Percentiles rank a stretch among this genome's conserved stretches.
These are phyloP conservation scores for Xerocomus brunneocitrinus DNA, from an alignment of 768 basidiomycete genomes.

Conservation along the genomic window DNA sequence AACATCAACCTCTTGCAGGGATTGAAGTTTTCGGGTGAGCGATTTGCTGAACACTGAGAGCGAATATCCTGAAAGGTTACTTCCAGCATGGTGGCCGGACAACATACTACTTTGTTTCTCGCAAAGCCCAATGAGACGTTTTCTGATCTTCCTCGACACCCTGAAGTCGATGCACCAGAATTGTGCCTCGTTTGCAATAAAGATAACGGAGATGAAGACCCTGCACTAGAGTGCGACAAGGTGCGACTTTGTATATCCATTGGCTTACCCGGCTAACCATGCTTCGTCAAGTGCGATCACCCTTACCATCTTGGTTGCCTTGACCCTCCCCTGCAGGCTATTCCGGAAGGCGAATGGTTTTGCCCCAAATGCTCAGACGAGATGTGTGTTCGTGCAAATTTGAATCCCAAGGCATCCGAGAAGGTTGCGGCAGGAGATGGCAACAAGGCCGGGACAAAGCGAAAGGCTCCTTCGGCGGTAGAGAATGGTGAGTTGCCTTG, in stretches of 20 bases:
- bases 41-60: slow-evolving; percentile 30
- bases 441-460: slow-evolving; percentile 35
- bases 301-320: slow-evolving; percentile 86
- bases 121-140: slow-evolving; percentile 70
- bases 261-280: slow-evolving; percentile 2
- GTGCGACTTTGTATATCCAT: slow-evolving; percentile 33
- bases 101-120: slow-evolving; percentile 82
- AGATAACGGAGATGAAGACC: slow-evolving; percentile 68
- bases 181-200: slow-evolving; percentile 67
- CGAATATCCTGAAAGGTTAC: not conserved
- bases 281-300: slow-evolving; percentile 65
- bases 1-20: slow-evolving; percentile 64
- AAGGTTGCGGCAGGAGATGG: slow-evolving; percentile 19
- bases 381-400: slow-evolving; percentile 43
- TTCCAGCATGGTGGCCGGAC: slow-evolving; percentile 73
- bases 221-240: slow-evolving; percentile 88
- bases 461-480: slow-evolving; percentile 41
- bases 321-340: slow-evolving; percentile 63
- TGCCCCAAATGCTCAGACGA: slow-evolving; percentile 67
- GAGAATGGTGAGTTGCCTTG: slow-evolving; percentile 32
- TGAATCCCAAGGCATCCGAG: slow-evolving; percentile 11
- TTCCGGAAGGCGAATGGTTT: slow-evolving; percentile 93
- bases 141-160: slow-evolving; percentile 77
- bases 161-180: slow-evolving; percentile 66
- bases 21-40: slow-evolving; percentile 69